phyloP scores from a whole-genome alignment of 139 green algal genomes.

The Coccomyxa sp. region DNA sequence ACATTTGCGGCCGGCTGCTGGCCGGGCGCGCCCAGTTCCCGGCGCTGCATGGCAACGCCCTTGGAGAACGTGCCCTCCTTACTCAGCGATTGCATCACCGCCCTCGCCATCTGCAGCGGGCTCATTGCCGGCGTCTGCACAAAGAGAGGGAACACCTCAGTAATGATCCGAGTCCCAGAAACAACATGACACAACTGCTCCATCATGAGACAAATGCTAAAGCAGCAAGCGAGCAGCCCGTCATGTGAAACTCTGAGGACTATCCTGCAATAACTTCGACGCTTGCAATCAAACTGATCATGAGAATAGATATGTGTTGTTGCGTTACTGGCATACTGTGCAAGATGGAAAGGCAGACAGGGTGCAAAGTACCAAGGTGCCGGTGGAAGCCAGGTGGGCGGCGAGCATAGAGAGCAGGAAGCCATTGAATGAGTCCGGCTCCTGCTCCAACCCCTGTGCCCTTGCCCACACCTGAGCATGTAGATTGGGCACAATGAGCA shows the following conservation, averaged over 20 bases:
- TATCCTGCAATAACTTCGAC: no score
- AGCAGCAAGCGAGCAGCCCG: no score
- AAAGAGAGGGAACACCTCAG: background rate
- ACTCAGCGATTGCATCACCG: constrained; percentile 41
- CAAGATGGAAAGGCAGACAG: background rate
- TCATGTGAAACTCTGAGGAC: no score
- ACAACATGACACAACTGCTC: background rate
- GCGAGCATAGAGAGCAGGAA: constrained; percentile 53
- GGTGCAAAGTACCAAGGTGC: constrained; percentile 33
- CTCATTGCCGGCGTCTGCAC: constrained; percentile 43
- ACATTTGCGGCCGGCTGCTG: constrained; percentile 17
- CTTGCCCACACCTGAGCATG: constrained; percentile 64
- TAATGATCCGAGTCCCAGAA: background rate
- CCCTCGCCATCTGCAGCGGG: constrained; percentile 51
- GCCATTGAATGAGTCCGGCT: constrained; percentile 47
- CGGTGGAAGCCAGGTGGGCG: constrained; percentile 37
- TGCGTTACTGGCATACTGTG: background rate
- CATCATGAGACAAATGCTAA: background rate
- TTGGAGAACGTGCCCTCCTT: constrained; percentile 34
- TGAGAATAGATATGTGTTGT: background rate
- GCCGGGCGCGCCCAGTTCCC: background rate
- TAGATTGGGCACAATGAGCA: background rate
- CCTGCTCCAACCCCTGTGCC: constrained; percentile 33
- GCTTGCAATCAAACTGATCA: background rate
- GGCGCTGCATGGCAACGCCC: constrained; percentile 37